These are phyloP conservation scores for Neurospora africana DNA, from an alignment of 495 filamentous ascomycete genomes.

Conservation along the genomic window DNA sequence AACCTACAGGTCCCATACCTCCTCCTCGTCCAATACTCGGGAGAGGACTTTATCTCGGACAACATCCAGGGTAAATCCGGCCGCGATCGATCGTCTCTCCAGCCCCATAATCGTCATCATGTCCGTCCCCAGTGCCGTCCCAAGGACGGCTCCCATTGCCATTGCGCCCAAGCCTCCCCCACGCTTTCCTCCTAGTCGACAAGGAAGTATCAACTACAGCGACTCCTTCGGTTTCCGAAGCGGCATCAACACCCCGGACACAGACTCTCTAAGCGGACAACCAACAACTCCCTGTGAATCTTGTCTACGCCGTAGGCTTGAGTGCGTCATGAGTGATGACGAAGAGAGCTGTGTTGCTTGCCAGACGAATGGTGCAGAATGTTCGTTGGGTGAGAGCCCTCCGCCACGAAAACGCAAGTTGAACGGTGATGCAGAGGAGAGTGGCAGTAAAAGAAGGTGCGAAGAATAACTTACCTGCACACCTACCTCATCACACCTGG, in stretches of 20 bases:
- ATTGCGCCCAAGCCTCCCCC: constrained; percentile 43
- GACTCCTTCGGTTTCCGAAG: constrained; percentile 32
- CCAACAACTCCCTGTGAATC: constrained; percentile 39
- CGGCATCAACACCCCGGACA: constrained; percentile 40
- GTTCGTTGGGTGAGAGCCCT: constrained; percentile 55
- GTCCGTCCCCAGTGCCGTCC: constrained; percentile 37
- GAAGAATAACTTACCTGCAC: constrained; percentile 4
- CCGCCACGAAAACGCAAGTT: constrained; percentile 66
- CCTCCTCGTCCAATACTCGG: constrained; percentile 1
- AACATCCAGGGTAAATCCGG: constrained; percentile 12
- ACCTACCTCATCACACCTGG: constrained; percentile 13
- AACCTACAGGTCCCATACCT: neutral
- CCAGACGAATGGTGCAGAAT: constrained; percentile 49
- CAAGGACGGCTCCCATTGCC: constrained; percentile 46
- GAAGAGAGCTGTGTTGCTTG: constrained; percentile 53
- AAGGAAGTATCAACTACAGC: constrained; percentile 27
- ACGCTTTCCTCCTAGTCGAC: constrained; percentile 32
- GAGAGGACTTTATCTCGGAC: neutral
- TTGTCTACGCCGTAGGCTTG: constrained; percentile 73
- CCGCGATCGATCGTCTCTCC: constrained; percentile 2
- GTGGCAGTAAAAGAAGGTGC: constrained; percentile 48
- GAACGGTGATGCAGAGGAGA: constrained; percentile 49
- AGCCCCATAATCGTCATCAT: constrained; percentile 31
- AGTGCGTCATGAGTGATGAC: constrained; percentile 79
- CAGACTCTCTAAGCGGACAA: constrained; percentile 35